phyloP scores from a whole-genome alignment of 2,329 filamentous ascomycete species.

The Fusarium incarnatum region DNA sequence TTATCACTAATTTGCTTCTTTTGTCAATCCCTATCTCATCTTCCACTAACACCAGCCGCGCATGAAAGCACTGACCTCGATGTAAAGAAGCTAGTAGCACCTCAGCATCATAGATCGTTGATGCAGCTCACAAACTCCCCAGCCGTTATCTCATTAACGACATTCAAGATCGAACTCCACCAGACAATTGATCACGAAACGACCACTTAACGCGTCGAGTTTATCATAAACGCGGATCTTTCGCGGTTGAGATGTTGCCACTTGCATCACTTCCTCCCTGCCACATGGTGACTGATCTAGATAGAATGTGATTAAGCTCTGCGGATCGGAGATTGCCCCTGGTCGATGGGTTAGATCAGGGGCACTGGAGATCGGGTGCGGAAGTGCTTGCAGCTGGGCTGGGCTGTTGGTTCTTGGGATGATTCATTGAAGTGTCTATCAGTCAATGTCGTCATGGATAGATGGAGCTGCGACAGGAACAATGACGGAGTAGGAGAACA shows the following conservation, averaged over 20 bases:
- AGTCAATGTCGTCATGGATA: slow-evolving; percentile 44
- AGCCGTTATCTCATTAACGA: slow-evolving; percentile 21
- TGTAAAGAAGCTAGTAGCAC: slow-evolving; percentile 4
- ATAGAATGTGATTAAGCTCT: slow-evolving; percentile 13
- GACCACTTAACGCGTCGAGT: slow-evolving; percentile 4
- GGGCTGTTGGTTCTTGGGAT: slow-evolving; percentile 21
- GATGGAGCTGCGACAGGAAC: background rate
- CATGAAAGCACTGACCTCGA: slow-evolving; percentile 15
- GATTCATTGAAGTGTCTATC: slow-evolving; percentile 34
- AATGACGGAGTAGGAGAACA: slow-evolving; percentile 24
- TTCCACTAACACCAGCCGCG: background rate
- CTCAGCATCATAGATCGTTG: slow-evolving; percentile 28
- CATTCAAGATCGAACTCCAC: slow-evolving; percentile 12
- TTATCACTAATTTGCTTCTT: slow-evolving; percentile 16
- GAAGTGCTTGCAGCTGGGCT: slow-evolving; percentile 22
- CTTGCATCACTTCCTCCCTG: slow-evolving; percentile 26
- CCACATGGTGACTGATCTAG: slow-evolving; percentile 20
- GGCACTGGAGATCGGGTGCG: slow-evolving; percentile 15
- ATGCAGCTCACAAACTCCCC: background rate
- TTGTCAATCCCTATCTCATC: background rate
- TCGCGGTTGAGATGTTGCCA: slow-evolving; percentile 10
- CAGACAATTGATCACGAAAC: background rate
- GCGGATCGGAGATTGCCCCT: slow-evolving; percentile 20
- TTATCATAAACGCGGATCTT: background rate
- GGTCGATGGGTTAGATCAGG: background rate